A percentile compares a stretch with the other conserved stretches of the same genome.
These are phyloP conservation scores for Boletus edulis DNA, from an alignment of 768 basidiomycete species.

Conservation along the genomic window DNA sequence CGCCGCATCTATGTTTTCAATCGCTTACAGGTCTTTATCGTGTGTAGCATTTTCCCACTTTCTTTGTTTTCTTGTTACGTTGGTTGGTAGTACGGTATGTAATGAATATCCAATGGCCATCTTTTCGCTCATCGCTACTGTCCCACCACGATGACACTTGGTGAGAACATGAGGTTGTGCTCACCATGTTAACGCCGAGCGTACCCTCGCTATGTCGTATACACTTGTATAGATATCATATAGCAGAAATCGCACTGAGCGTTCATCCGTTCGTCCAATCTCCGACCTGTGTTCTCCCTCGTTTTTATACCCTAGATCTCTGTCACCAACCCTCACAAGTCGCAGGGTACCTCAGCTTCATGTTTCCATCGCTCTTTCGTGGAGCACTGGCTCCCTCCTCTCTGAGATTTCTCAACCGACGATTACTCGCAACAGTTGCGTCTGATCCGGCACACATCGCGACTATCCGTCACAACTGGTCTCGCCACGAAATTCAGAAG, in stretches of 20 bases:
- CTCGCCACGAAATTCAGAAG: constrained; percentile 73
- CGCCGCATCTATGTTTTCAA: constrained; percentile 23
- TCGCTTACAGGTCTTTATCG: constrained; percentile 22
- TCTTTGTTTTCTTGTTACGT: constrained; percentile 24
- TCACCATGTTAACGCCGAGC: background rate
- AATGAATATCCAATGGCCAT: constrained; percentile 17
- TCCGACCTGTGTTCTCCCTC: background rate
- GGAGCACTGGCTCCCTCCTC: constrained; percentile 3
- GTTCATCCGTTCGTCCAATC: background rate
- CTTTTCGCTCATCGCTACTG: background rate
- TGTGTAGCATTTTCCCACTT: constrained; percentile 30
- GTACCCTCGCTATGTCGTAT: no score
- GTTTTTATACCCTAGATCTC: no score
- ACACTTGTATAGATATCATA: background rate
- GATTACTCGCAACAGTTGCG: constrained; percentile 61
- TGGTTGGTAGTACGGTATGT: constrained; percentile 26
- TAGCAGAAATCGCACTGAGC: no score
- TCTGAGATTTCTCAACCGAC: constrained; percentile 27
- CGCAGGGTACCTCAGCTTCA: background rate
- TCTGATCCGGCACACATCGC: constrained; percentile 6
- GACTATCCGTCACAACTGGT: constrained; percentile 62
- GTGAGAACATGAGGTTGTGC: background rate
- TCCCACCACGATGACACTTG: background rate
- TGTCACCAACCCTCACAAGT: no score
- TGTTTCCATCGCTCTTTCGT: constrained; percentile 12